phyloP scores from a whole-genome alignment of 2,329 filamentous ascomycete genomes.

The Stagonosporopsis tanaceti region DNA sequence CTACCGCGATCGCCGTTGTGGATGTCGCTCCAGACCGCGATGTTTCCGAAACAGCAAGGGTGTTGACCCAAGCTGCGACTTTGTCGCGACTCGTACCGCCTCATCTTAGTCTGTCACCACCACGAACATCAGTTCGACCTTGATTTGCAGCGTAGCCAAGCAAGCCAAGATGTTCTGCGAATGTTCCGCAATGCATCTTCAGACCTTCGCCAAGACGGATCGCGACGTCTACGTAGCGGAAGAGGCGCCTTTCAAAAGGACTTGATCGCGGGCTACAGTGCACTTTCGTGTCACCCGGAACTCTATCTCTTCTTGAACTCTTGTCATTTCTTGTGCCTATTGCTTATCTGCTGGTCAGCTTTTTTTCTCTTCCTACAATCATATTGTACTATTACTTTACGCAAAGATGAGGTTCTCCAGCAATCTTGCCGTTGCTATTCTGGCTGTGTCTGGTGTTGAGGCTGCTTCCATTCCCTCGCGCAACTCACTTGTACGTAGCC shows the following conservation, averaged over 20 bases:
- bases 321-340: conserved; percentile 18
- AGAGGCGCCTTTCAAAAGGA: conserved; percentile 20
- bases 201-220: conserved; percentile 3
- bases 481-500: conserved; percentile 34
- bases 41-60: conserved; percentile 16
- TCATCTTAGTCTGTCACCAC: conserved; percentile 1
- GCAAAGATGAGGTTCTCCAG: conserved; percentile 36
- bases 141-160: conserved; percentile 9
- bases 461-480: conserved; percentile 29
- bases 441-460: conserved; percentile 35
- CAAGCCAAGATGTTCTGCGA: conserved; percentile 22
- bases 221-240: conserved; percentile 7
- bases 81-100: conserved; percentile 14
- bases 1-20: background rate
- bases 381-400: background rate
- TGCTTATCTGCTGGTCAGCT: conserved; percentile 22
- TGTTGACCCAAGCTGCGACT: conserved; percentile 14
- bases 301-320: conserved; percentile 15
- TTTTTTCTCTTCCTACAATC: background rate
- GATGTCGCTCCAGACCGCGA: conserved; percentile 2
- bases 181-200: conserved; percentile 30
- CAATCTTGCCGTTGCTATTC: conserved; percentile 27
- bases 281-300: conserved; percentile 19
- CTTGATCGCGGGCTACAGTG: conserved; percentile 3
- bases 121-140: conserved; percentile 1